Evolutionary conservation across 768 basidiomycete genomes (phyloP), one percentile per base, ranked within the genome.

Genomic region (Leccinum disarticulatum): DNA sequence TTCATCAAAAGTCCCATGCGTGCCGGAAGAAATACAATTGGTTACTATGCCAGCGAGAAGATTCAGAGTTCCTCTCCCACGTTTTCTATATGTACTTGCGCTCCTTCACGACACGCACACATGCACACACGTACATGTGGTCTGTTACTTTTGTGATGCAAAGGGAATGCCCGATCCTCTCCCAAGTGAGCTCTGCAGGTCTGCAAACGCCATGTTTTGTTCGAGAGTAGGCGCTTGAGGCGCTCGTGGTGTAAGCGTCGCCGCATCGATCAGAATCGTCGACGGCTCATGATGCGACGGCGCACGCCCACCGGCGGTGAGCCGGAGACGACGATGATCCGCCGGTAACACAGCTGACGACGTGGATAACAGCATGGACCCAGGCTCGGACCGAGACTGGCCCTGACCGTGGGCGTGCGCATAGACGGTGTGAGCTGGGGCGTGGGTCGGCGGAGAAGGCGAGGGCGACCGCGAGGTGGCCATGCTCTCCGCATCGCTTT

Each of bases 181-280:
- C 33, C 58, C 66, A 54, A 72, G 68, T 17, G 84, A 83, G 52
- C 81, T 82, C 62, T 84, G 82, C 43, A 87, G 77, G 17, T 82
- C 86, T 50, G 87, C 89, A 63, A 90, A 93, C 6, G 90, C 90
- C 87, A 91, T 88, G 65, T 88, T 90, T 74, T 93, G 90, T 70
- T 91, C 90, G 49, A 91, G 77, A 11, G 90, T 91, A 4, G 90
- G 86, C 30, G 83, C 81, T 58, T 80, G 84, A 31, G 78, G 73
- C 55, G 74, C 73, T 55, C 79, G 79, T 10, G 79, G 80, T 4
- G 77, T 54, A 17, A 74, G 68, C 3, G 75, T 74, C 2, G 78
- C 67, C 8, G 77, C 68, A 27, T 76, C 74, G 58, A 76, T 72
- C 53, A 77, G 72, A 27, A 75, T 76, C 14, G 74, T 76, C 22